Conservation (phyloP, 768 basidiomycete species). For the Suillus subluteus region DNA sequence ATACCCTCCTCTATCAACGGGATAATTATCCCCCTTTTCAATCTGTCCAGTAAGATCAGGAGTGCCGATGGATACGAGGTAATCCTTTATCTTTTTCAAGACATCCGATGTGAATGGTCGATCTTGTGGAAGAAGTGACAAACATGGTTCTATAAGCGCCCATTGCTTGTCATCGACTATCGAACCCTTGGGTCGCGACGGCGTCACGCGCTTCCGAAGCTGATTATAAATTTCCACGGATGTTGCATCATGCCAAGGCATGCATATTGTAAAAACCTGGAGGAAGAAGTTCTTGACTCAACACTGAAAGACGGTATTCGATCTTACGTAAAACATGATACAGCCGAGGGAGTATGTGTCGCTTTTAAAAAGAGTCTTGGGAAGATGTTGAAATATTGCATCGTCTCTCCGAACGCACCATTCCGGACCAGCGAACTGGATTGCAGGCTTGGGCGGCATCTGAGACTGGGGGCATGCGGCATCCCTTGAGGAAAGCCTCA, state of each 20-base stretch:
- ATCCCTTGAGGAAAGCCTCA: not conserved
- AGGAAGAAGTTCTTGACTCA: not conserved
- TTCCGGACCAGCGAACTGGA: not conserved
- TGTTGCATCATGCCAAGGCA: not conserved
- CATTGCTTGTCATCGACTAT: not conserved
- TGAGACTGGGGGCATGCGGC: not conserved
- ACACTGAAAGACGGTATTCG: not conserved
- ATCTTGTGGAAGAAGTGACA: not conserved
- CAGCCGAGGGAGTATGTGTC: not conserved
- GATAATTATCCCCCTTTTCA: not conserved
- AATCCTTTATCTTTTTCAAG: not conserved
- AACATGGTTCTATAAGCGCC: not conserved
- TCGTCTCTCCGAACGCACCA: not conserved
- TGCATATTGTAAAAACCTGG: not conserved
- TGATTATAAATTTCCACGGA: not conserved
- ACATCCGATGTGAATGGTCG: not conserved
- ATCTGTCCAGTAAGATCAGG: not conserved
- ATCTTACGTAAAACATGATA: not conserved
- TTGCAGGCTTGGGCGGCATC: not conserved
- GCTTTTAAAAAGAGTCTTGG: conserved; percentile 4
- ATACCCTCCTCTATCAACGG: not conserved
- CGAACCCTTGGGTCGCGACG: not conserved
- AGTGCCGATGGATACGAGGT: not conserved
- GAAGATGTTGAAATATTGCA: not conserved
- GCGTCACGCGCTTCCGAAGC: not conserved